Conservation (phyloP, 2,329 filamentous ascomycete genomes). For the Colletotrichum aenigma region DNA sequence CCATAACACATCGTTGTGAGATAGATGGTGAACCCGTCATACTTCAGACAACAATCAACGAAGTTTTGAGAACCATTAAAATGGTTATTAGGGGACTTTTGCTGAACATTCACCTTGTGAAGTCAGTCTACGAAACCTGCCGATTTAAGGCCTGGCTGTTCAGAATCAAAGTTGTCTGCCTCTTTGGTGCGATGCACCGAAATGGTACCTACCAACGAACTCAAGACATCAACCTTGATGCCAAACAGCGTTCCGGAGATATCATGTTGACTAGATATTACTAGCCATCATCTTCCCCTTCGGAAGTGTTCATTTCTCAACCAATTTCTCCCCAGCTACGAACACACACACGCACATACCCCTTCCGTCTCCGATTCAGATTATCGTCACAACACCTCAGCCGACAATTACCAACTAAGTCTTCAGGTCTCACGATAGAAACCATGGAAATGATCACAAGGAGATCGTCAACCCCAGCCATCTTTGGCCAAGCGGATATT, state of each 20-base stretch:
- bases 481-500: not conserved
- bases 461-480: not conserved
- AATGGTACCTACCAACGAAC: not conserved
- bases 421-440: not conserved
- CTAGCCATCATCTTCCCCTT: not conserved
- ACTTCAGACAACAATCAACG: no score
- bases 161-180: not conserved
- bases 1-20: not conserved
- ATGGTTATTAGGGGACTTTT: no score
- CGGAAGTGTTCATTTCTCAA: fast-evolving
- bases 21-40: no score
- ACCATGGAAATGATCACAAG: not conserved
- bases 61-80: no score
- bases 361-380: fast-evolving
- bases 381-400: not conserved
- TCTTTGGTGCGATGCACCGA: not conserved
- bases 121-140: not conserved
- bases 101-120: not conserved
- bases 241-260: not conserved
- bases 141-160: not conserved
- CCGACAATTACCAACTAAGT: not conserved
- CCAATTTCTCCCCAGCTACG: not conserved
- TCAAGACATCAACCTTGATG: not conserved
- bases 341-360: not conserved
- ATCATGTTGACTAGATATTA: fast-evolving